Percentiles rank a stretch among this genome's conserved stretches.
phyloP scores from a whole-genome alignment of 1,139 yeast genomes.

The Eremothecium coryli region DNA sequence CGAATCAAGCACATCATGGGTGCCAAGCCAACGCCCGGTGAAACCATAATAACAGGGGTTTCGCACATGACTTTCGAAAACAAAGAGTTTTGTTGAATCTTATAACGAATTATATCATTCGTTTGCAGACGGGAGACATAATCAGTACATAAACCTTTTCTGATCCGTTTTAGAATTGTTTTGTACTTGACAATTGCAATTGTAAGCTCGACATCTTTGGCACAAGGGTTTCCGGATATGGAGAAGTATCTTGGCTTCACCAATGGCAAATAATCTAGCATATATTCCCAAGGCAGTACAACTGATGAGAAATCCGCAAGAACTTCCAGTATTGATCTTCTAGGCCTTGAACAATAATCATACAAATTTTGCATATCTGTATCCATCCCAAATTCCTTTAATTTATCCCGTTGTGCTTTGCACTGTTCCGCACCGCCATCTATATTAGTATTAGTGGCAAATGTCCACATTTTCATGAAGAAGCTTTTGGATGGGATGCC shows the following conservation, averaged over 20 bases:
- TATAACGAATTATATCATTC: slow-evolving; percentile 47
- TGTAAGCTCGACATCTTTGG: slow-evolving; percentile 38
- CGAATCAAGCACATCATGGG: slow-evolving; percentile 64
- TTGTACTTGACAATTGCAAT: slow-evolving; percentile 81
- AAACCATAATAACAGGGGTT: slow-evolving; percentile 59
- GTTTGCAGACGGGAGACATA: slow-evolving; percentile 50
- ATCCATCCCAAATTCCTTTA: slow-evolving; percentile 64
- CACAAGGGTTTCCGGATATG: slow-evolving; percentile 55
- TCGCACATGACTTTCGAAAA: slow-evolving; percentile 18
- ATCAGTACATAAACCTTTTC: slow-evolving; percentile 77
- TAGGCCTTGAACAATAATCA: slow-evolving; percentile 84
- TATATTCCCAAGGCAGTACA: slow-evolving; percentile 60
- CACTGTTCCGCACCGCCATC: slow-evolving; percentile 26
- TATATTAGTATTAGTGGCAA: slow-evolving; percentile 42
- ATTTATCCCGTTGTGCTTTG: slow-evolving; percentile 62
- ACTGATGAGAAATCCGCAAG: slow-evolving; percentile 70
- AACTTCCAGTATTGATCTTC: slow-evolving; percentile 79
- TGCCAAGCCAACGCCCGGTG: slow-evolving; percentile 92
- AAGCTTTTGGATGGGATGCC: slow-evolving; percentile 81
- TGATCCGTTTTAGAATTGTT: slow-evolving; percentile 64
- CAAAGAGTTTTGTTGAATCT: slow-evolving; percentile 43
- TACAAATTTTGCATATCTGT: slow-evolving; percentile 71
- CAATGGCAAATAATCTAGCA: slow-evolving; percentile 68
- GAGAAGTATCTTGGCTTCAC: slow-evolving; percentile 78
- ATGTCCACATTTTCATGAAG: slow-evolving; percentile 61